Evolutionary conservation across 768 basidiomycete genomes (phyloP), one percentile per base, ranked within the genome.

Genomic region (Lactifluus hygrophoroides): DNA sequence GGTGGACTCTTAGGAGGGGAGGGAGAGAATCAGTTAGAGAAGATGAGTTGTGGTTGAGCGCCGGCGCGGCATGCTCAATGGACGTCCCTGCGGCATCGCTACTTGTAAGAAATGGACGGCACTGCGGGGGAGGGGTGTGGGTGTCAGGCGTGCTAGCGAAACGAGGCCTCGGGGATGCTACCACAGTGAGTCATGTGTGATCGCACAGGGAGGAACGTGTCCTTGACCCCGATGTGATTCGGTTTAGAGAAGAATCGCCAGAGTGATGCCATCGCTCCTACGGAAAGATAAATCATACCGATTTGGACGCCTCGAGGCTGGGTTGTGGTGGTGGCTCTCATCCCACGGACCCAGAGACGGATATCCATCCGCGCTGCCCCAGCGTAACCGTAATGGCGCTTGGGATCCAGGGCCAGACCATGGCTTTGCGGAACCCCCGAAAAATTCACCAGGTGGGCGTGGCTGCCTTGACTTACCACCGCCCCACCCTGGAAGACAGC

Each of bases 251-350:
- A 48, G 38, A 59, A 49, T 40, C 25, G 54, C 47, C 58, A 23
- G 37, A 28, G 54, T 60, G 58, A 60, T 60, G 53, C 58, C 58
- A 60, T 60, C 43, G 40, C 30, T n/a, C n/a, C n/a, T 30, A 17
- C 28, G 49, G 38, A 48, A 54, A 27, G 46, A 19, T 59, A 54
- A 37, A 19, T 46, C 11, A 19, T 14, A 44, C 59, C 53, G 49
- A 60, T 60, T 40, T 55, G 54, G 59, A 60, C 27, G 54, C 59
- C 59, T 60, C 59, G 59, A 60, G 35, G 59, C 34, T 23, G 43
- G 30, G 5, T 51, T 54, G 19, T 37, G 43, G 53, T 51, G 28
- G 54, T 45, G 47, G n/a, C 48, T 38, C 19, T 8, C 27, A 10
- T 56, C 53, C 58, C 58, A 59, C 53, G 54, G 42, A 38, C 53